Evolutionary conservation across 768 basidiomycete species (phyloP), one percentile per base, ranked within the genome.

Genomic region (Phylloporus sp.): DNA sequence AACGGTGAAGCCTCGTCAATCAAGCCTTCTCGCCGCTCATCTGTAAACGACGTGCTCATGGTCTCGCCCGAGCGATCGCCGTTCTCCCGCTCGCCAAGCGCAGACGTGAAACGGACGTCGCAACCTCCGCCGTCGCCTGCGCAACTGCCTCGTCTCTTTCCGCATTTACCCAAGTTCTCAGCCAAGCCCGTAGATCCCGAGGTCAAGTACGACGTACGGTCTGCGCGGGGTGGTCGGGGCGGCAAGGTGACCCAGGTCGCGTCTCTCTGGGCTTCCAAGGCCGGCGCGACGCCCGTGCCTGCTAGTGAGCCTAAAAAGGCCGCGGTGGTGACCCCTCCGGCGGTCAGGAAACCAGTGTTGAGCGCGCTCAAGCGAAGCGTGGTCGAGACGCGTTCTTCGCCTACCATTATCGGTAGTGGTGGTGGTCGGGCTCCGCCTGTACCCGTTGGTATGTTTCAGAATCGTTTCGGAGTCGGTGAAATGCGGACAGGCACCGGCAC

Each of bases 191-290:
- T 55, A 4, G 77, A 80, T 49, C 69, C 76, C 0, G 82, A 80
- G 42, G 74, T 71, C 18, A 83, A 80, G 48, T 88, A 89, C 57
- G 80, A 90, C 57, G 64, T 87, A 21, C 79, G 82, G 11, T 89
- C 86, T 29, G 86, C 86, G 5, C 75, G 87, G 18, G 86, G 89
- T 5, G 88, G 89, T 3, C 70, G 76, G 34, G 88, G 89, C 3
- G 89, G 87, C 11, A 75, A 77, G 43, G 88, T 90, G 14, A 72
- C 85, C 3, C 71, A 86, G 5, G 84, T 88, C 1, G 80, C 84
- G 0, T 77, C 86, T 3, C 68, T 90, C 20, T 90, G 87, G 86
- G 79, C 84, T 3, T 68, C 79, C 28, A 78, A 73, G n/a, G 72
- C 71, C 21, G 54, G 64, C 13, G 50, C 42, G 10, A 11, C 36